Base-by-base conservation (phyloP, 371 early-diverging fungal species). In the Rhizomucor miehei region DNA sequence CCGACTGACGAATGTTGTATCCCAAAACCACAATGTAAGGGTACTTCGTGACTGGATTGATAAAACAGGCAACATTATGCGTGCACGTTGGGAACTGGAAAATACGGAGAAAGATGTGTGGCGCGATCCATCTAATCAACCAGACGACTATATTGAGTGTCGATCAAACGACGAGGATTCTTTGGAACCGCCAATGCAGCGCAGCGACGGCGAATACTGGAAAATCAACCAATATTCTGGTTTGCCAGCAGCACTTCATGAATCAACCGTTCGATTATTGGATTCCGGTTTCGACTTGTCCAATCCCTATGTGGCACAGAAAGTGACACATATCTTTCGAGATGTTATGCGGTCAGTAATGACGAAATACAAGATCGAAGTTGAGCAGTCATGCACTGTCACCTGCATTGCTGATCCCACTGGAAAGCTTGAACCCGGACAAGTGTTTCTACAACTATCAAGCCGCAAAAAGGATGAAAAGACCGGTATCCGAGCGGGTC, bases 341-440 rank as follows among this genome's bases (percentile, higher is more conserved):
- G 57, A 61, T 29, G 46, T 64, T 13, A 65, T 79, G 66, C 62
- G 57, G 6, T 40, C 62, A 1, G 53, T 79, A 14, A 56, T 52
- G 3, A 63, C 54, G 6, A 79, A 79, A 25, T 79, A 68, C 51
- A 63, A 58, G 24, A 70, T 79, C 14, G 70, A 76, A 48, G 65
- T 74, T 1, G 50, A 62, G 3, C 66, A 74, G 48, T 79, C 79
- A 1, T 72, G 79, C 20, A 70, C 70, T 0, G 60, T 79, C 1
- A 70, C 68, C 0, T 79, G 79, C 58, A 56, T 79, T 1, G 74
- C 79, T 24, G 79, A 79, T 48, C 79, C 79, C 0, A 76, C 77
- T 1, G 62, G 62, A 0, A 58, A 63, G 8, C 48, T 79, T 10
- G 51, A 68, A 25, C 57, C 56, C 13, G 73, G 67, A 0, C 66